A percentile compares a stretch with the other conserved stretches of the same genome.
Evolutionary conservation across 163 green algal species (phyloP).

Genomic region (Trebouxiophyceae sp.): DNA sequence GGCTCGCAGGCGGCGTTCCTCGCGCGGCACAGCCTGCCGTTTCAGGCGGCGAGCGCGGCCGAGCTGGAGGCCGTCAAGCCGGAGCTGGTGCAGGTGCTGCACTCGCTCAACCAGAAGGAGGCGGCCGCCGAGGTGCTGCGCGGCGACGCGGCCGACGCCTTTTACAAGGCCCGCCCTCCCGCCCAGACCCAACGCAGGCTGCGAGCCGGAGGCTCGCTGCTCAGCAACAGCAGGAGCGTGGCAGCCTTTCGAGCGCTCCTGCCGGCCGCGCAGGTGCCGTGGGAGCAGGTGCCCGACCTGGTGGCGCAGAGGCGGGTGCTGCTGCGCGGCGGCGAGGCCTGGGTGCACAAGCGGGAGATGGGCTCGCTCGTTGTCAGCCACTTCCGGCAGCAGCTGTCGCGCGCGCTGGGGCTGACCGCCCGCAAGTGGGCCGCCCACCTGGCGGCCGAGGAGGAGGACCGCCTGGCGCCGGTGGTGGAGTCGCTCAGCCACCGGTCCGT

Average conservation of each 20-base stretch:
- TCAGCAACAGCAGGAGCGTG: no score
- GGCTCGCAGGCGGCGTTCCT: conserved; percentile 55
- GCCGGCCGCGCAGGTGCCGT: conserved; percentile 73
- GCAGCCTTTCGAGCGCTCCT: no score
- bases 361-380: conserved; percentile 59
- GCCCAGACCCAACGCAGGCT: no score
- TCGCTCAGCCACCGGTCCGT: conserved; percentile 42
- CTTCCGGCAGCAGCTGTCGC: conserved; percentile 50
- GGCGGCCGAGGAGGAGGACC: conserved; percentile 48
- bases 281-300: conserved; percentile 78
- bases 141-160: conserved; percentile 21
- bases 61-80: conserved; percentile 42
- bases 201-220: no score
- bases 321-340: conserved; percentile 62
- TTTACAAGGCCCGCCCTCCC: conserved; percentile 45
- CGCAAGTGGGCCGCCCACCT: conserved; percentile 40
- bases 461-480: conserved; percentile 66
- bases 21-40: conserved; percentile 38
- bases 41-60: conserved; percentile 16
- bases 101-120: conserved; percentile 1
- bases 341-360: conserved; percentile 47
- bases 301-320: conserved; percentile 64
- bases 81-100: conserved; percentile 26
- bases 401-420: conserved; percentile 52
- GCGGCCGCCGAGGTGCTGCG: conserved; percentile 3